Conservation (phyloP, 108 stramenopile species). For the Ochromonas danica region DNA sequence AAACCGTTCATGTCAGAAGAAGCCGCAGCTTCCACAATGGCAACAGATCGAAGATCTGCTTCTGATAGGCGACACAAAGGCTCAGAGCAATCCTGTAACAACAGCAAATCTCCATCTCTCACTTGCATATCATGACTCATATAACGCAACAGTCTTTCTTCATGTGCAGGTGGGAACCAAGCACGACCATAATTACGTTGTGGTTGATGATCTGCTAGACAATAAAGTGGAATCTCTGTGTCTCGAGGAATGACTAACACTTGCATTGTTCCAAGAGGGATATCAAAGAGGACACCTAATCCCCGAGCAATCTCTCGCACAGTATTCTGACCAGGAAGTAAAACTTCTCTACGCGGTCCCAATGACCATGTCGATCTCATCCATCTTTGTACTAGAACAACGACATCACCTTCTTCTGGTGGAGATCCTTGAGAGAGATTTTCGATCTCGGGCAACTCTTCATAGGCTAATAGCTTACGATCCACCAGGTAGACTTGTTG, state of each 20-base stretch:
- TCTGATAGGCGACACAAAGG: slow-evolving; percentile 1
- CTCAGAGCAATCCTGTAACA: slow-evolving; percentile 28
- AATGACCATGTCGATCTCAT: slow-evolving; percentile 18
- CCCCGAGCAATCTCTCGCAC: slow-evolving; percentile 22
- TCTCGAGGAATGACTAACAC: neutral
- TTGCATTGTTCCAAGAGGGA: neutral
- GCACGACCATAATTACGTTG: neutral
- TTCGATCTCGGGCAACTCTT: neutral
- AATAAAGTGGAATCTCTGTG: neutral
- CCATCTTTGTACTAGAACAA: slow-evolving; percentile 28
- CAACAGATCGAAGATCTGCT: neutral
- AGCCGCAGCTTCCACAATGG: neutral
- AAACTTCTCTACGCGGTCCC: neutral
- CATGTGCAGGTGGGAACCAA: slow-evolving; percentile 4
- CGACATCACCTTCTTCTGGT: slow-evolving; percentile 16
- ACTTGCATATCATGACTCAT: slow-evolving; percentile 24
- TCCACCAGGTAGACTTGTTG: neutral
- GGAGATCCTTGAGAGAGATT: neutral
- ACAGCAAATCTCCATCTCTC: slow-evolving; percentile 3
- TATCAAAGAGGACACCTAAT: neutral
- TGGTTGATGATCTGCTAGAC: neutral
- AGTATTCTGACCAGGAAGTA: neutral
- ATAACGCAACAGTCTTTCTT: neutral
- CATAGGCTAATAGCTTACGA: neutral
- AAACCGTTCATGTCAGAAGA: too few relatives aligned